Base-by-base conservation (phyloP, 73 alveolate genomes). In the Tetrahymena malaccensis region DNA sequence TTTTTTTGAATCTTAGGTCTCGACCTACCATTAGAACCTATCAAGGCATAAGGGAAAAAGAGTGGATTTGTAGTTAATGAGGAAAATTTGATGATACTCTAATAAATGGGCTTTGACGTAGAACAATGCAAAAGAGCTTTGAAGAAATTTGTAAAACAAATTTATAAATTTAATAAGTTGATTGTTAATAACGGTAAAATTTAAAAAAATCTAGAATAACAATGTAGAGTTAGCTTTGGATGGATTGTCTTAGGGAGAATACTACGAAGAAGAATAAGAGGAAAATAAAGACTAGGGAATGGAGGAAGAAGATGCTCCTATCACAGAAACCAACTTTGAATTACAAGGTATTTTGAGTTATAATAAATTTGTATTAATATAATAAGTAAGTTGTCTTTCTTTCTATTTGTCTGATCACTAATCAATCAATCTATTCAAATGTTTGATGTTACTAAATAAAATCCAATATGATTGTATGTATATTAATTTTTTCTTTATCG, bases 251-350 rank as follows among this genome's bases (percentile, higher is more conserved):
- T n/a, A 70, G 11, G 89, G 89, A 70, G 89, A 70, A 70, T 70
- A 70, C 37, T 70, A 70, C 33, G 97, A 95, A 43, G 99, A 96
- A 35, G 95, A 58, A 93, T 85, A 95, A n/a, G 97, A 96, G 43
- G 98, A 95, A 33, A 58, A 25, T 33, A 97, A 94, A 38, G 97
- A 93, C 43, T 93, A 93, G 56, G 94, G 94, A 31, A 96, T 58
- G 22, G 98, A 96, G 35, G 96, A 93, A 35, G 97, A 96, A 21
- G 94, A 95, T 95, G 96, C 97, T 96, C 95, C 96, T 98, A 93
- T 93, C 97, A 84, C 96, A 98, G 98, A 94, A 98, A 93, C 97
- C 97, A 94, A 43, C 96, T 97, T 50, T 44, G 93, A 50, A 94
- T 98, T 98, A 11, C 31, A 70, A 70, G 89, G 89, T 70, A 70